Base-by-base conservation (phyloP, 441 rosid genomes). In the Adansonia madagascariensis region DNA sequence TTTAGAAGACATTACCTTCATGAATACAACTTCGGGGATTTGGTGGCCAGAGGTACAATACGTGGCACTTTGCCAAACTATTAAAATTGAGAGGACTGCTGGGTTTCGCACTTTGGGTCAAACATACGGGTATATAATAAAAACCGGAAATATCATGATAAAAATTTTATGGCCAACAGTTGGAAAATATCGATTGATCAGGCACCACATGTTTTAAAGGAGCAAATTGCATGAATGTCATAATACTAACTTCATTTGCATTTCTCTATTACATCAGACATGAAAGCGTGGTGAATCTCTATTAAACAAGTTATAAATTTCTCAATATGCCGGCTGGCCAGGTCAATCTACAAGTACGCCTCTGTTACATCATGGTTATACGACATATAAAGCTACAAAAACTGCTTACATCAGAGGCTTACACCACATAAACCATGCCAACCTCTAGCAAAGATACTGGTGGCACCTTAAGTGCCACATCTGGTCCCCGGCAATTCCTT, bases 341-440 rank as follows among this genome's bases (percentile, higher is more conserved):
- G 43, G 17, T 12, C 41, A 27, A 62, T 62, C 67, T 31, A 53
- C 17, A 66, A 18, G 17, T 78, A 44, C 24, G 44, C 24, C 71
- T 47, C 74, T 31, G 4, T 31, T 3, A 31, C 39, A 2, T 31
- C 39, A 31, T 31, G 39, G 39, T 31, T 50, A 52, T 5, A 11
- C 43, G 31, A 24, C 52, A 22, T 39, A 81, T 71, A 57, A 81
- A 79, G 8, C 35, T 55, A 44, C 72, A 31, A 73, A 71, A 55
- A 35, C 50, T 71, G 39, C 81, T 80, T 77, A 6, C 71, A 62
- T 15, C 24, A 71, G 41, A 77, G 78, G 63, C 59, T 83, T 78
- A 96, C 76, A 96, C 88, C 74, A 96, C 91, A 82, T 96, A 96
- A 76, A 96, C 97, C 98, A 96, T 96, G 62, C 99, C 99, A 0